Percentiles rank a stretch among this genome's conserved stretches.
phyloP scores from a whole-genome alignment of 2,329 filamentous ascomycete genomes.

The Arthrobotrys iridis region DNA sequence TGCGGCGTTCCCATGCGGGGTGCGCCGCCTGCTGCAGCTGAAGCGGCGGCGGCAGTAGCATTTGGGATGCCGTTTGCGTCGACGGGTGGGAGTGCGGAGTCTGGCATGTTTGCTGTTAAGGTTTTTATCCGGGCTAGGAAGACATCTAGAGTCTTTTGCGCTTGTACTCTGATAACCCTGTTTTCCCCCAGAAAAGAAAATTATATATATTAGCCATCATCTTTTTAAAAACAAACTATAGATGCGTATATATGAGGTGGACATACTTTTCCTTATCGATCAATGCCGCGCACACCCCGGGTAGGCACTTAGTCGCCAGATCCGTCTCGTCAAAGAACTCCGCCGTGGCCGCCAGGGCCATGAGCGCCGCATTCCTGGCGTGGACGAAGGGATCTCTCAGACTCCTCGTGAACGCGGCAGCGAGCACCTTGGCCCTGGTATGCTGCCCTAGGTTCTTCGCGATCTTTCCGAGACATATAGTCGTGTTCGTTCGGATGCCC shows the following conservation, averaged over 20 bases:
- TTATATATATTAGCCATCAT: constrained; percentile 1
- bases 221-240: neutral
- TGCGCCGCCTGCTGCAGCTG: constrained; percentile 64
- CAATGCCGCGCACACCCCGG: constrained; percentile 81
- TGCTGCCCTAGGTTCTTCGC: constrained; percentile 83
- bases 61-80: constrained; percentile 54
- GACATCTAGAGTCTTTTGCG: constrained; percentile 84
- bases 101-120: constrained; percentile 78
- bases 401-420: constrained; percentile 89
- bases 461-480: constrained; percentile 96
- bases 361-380: constrained; percentile 85
- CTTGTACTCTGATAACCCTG: constrained; percentile 85
- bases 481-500: constrained; percentile 96
- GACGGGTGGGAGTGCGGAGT: constrained; percentile 76
- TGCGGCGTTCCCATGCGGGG: constrained; percentile 85
- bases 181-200: constrained; percentile 16
- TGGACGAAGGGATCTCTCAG: constrained; percentile 94
- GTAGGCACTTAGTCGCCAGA: constrained; percentile 82
- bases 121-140: constrained; percentile 87
- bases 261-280: constrained; percentile 89
- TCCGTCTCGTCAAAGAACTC: constrained; percentile 92
- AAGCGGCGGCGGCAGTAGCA: constrained; percentile 64
- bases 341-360: constrained; percentile 84
- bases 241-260: neutral
- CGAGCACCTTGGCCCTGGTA: constrained; percentile 86